Conservation (phyloP, 129 eudicot species). For the Pseudognaphalium luteoalbum region DNA sequence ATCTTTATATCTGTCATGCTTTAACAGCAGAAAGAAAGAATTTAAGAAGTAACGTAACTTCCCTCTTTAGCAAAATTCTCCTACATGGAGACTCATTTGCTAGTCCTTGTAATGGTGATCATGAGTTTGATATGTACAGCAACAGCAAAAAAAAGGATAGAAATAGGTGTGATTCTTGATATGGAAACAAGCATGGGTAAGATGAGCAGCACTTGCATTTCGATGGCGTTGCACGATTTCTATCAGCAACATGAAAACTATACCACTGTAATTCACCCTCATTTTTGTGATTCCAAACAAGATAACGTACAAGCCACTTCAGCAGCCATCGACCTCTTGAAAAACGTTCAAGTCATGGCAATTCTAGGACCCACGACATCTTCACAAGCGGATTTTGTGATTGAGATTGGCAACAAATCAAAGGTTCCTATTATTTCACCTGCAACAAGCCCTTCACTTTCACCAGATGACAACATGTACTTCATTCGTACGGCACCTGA, state of each 20-base stretch:
- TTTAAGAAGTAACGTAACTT: neutral
- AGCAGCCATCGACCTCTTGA: slow-evolving; percentile 10
- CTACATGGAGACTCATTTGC: neutral
- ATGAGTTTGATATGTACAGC: neutral
- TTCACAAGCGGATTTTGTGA: neutral
- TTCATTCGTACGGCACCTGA: slow-evolving; percentile 30
- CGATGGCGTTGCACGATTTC: slow-evolving; percentile 1
- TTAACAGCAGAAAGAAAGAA: neutral
- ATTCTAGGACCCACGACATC: slow-evolving; percentile 8
- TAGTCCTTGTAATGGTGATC: neutral
- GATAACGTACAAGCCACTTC: neutral
- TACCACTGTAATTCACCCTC: neutral
- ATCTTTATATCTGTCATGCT: neutral
- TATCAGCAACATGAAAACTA: neutral
- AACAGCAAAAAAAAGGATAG: neutral
- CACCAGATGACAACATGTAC: neutral
- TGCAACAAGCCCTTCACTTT: neutral
- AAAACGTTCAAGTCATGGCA: slow-evolving; percentile 6
- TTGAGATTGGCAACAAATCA: slow-evolving; percentile 3
- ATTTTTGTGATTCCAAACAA: slow-evolving; percentile 8
- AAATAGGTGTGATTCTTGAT: slow-evolving; percentile 5
- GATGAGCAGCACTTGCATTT: slow-evolving; percentile 4
- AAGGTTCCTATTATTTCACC: neutral
- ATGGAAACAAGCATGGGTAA: neutral
- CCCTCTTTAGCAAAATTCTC: neutral